Evolutionary conservation across 805 yeast species (phyloP), one percentile per base, ranked within the genome.

Genomic region (Saccharomycopsis javanensis): DNA sequence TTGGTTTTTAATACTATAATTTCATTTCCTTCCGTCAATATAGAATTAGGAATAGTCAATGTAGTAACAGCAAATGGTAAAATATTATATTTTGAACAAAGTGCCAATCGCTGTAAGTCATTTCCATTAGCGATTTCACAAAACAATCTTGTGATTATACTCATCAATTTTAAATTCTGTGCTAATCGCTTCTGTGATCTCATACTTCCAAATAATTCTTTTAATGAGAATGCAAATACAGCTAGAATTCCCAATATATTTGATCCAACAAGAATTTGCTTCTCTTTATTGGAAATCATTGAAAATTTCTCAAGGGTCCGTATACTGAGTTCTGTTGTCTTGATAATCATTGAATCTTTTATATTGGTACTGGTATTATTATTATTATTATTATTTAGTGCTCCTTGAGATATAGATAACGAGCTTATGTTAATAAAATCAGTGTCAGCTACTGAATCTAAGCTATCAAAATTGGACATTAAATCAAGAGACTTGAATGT

Each of bases 71-170:
- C 37, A 34, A 57, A 54, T n/a, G 57, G 55, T n/a, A 57, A 54
- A n/a, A 60, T 25, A 25, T 57, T 61, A 50, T 53, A 57, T 42
- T 60, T 60, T 13, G 55, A 31, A 35, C 58, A 52, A 5, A 57
- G 42, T 13, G 50, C 33, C 16, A 16, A 30, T 31, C 53, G 57
- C 42, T 60, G 62, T 20, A 33, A 51, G 30, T 60, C 60, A 50
- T 51, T 51, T 1, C 61, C 61, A 10, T 30, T n/a, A 13, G 59
- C 54, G 27, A 58, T 51, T 11, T 27, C 51, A 15, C 55, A 50
- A 42, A 58, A 58, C 11, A 54, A 56, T 30, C 53, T 50, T 6
- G 56, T 48, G 4, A 53, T 54, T 31, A 52, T 20, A 2, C 59
- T 58, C 33, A 58, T 35, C 16, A 57, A 11, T 27, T 42, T 48